phyloP scores from a whole-genome alignment of 1,139 yeast species.

The Citeromyces hawaiiensis region DNA sequence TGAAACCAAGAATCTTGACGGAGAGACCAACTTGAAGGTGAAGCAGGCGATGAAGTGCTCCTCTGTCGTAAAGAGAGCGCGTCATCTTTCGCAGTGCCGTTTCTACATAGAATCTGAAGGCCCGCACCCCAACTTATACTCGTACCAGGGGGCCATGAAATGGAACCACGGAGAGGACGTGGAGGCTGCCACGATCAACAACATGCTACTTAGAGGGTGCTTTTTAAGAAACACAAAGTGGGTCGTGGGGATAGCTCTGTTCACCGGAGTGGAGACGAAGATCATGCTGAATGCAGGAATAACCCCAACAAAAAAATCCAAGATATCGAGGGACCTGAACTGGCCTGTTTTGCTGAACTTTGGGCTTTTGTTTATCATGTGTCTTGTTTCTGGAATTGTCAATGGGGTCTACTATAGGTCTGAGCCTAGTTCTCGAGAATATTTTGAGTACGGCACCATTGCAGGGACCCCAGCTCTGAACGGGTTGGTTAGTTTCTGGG shows the following conservation, averaged over 20 bases:
- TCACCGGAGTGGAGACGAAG: slow-evolving; percentile 42
- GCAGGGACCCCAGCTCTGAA: slow-evolving; percentile 36
- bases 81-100: slow-evolving; percentile 25
- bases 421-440: slow-evolving; percentile 23
- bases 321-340: slow-evolving; percentile 37
- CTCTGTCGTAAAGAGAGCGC: slow-evolving; percentile 25
- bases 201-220: slow-evolving; percentile 37
- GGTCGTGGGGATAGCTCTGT: slow-evolving; percentile 37
- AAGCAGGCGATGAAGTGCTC: slow-evolving; percentile 32
- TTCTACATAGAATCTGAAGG: slow-evolving; percentile 40
- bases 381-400: slow-evolving; percentile 37
- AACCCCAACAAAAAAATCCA: slow-evolving; percentile 43
- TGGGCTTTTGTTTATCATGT: slow-evolving; percentile 28
- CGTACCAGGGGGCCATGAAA: slow-evolving; percentile 32
- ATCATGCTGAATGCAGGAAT: slow-evolving; percentile 45
- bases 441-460: slow-evolving; percentile 34
- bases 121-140: slow-evolving; percentile 39
- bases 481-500: slow-evolving; percentile 37
- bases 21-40: slow-evolving; percentile 47
- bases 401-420: slow-evolving; percentile 35
- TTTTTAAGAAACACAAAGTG: slow-evolving; percentile 40
- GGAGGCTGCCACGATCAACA: slow-evolving; percentile 35
- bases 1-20: slow-evolving; percentile 48
- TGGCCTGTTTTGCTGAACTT: slow-evolving; percentile 36
- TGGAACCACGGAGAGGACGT: slow-evolving; percentile 12